Evolutionary conservation across 2,329 filamentous ascomycete genomes (phyloP).

Genomic region (Calonectria pauciramosa): DNA sequence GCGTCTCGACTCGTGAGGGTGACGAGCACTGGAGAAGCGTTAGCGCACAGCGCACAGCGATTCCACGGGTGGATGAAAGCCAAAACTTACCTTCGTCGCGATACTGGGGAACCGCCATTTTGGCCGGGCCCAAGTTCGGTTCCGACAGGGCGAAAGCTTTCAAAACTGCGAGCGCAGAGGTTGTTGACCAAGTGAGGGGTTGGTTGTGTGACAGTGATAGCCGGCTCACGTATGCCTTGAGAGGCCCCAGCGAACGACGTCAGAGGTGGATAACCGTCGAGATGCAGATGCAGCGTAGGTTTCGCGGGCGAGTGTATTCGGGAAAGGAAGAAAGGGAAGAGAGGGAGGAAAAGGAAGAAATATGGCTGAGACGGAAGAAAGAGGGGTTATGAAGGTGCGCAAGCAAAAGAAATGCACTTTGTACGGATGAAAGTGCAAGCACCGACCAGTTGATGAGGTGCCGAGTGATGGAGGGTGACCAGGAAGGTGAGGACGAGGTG

Average conservation of each 20-base stretch:
- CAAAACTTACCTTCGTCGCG: constrained; percentile 41
- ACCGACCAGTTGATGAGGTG: constrained; percentile 35
- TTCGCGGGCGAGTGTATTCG: not conserved
- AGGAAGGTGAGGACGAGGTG: constrained; percentile 48
- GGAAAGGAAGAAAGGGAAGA: not conserved
- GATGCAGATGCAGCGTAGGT: constrained; percentile 13
- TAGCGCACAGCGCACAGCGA: constrained; percentile 19
- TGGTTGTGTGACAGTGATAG: constrained; percentile 27
- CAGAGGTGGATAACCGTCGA: constrained; percentile 28
- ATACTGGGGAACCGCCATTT: constrained; percentile 44
- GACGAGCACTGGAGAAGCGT: constrained; percentile 47
- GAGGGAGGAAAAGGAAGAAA: not conserved
- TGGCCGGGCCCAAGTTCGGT: not conserved
- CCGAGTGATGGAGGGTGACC: constrained; percentile 31
- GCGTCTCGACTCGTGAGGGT: constrained; percentile 44
- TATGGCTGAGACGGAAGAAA: not conserved
- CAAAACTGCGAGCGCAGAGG: constrained; percentile 8
- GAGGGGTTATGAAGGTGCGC: not conserved
- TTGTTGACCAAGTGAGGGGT: constrained; percentile 32
- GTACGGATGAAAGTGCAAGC: constrained; percentile 22
- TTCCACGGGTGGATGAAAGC: not conserved
- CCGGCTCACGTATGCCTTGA: constrained; percentile 34
- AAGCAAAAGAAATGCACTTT: constrained; percentile 22
- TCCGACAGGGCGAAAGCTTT: constrained; percentile 8
- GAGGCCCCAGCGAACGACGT: constrained; percentile 32